Base-by-base conservation (phyloP, 2,329 filamentous ascomycete species). In the Rugonectria rugulosa region DNA sequence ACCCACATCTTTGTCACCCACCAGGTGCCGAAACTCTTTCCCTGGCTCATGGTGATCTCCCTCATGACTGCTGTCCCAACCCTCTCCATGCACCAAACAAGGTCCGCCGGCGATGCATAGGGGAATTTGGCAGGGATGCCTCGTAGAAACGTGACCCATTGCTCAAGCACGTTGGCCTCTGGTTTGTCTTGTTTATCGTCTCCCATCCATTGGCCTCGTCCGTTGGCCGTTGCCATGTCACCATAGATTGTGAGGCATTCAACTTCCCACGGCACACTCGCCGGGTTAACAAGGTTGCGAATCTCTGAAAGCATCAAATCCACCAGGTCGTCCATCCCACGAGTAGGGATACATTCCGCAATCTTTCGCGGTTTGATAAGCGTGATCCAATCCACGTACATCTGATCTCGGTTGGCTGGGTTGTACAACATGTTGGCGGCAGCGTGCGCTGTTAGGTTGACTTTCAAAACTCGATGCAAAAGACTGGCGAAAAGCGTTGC, bases 1-100 rank as follows among this genome's bases (percentile, higher is more conserved):
- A 97, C 85, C 81, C 94, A 98, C 54, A 94, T 93, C 72, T 97
- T 97, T 4, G 92, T 92, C 54, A 97, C 90, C 91, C 91, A 95
- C 92, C 92, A 96, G 6, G 90, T 88, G n/a, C 90, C 89, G 68
- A 94, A 96, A 68, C 89, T 93, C 69, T 88, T 86, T 15, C 89
- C 90, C 61, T 90, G 88, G 34, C 86, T 82, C 45, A 95, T 87
- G 1, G 91, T 95, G 53, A 96, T 83, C 66, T 96, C 92, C 50
- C 91, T 83, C 78, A 95, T 86, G 15, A 91, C 88, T 17, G 89
- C 87, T 7, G 89, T 91, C 11, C 90, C 88, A 19, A 95, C 79
- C 20, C 87, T 83, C 64, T 91, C 88, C 34, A 94, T 87, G 61
- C 88, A 91, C 74, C 88, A 88, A 9, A 95, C 84, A 53, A 96